phyloP scores from a whole-genome alignment of 2,329 filamentous ascomycete genomes.

The Venturia asperata region DNA sequence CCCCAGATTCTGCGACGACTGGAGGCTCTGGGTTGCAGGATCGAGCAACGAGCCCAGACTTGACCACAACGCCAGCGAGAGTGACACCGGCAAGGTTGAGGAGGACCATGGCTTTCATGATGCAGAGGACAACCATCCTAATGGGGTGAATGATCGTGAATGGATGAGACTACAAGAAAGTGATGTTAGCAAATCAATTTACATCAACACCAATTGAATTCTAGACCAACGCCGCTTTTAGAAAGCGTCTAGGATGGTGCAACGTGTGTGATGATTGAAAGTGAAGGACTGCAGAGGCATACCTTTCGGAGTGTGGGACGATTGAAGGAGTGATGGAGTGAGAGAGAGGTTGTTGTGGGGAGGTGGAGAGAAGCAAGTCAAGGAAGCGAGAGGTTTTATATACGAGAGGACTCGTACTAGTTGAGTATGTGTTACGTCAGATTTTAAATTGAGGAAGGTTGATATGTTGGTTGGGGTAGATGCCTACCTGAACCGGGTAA shows the following conservation, averaged over 20 bases:
- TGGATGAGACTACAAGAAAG: not conserved
- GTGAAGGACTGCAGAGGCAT: not conserved
- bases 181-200: not conserved
- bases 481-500: not conserved
- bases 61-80: not conserved
- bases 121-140: constrained; percentile 1
- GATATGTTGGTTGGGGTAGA: not conserved
- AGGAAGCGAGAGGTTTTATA: not conserved
- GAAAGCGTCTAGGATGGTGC: not conserved
- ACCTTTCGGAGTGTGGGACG: not conserved
- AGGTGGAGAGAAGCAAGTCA: not conserved
- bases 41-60: constrained; percentile 6
- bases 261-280: not conserved
- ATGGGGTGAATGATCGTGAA: not conserved
- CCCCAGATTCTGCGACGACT: not conserved
- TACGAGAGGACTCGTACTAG: not conserved
- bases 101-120: not conserved
- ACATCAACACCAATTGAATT: not conserved
- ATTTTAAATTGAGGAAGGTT: not conserved
- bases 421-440: not conserved
- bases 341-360: not conserved
- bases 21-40: constrained; percentile 22
- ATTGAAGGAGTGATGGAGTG: not conserved
- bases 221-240: not conserved
- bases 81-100: constrained; percentile 5